Conservation (phyloP, 129 eudicot genomes). For the Helianthus annuus region HanXRQr2.0-SUNRISE NC_035435.2:99971248-99971747, state of each 20-base stretch:
- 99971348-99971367: conserved; percentile 26
- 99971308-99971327: neutral
- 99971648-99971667: too few relatives aligned
- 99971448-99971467: neutral
- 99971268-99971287: conserved; percentile 32
- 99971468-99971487: neutral
- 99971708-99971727: too few relatives aligned
- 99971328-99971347: conserved; percentile 18
- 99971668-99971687: too few relatives aligned
- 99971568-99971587: conserved; percentile 11
- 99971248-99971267: conserved; percentile 23
- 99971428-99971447: conserved; percentile 14
- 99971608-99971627: neutral
- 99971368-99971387: conserved; percentile 15
- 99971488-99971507: conserved; percentile 1
- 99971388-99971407: conserved; percentile 1
- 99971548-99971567: neutral
- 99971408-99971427: conserved; percentile 8
- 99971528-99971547: neutral
- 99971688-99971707: too few relatives aligned
- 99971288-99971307: conserved; percentile 9
- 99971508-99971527: neutral
- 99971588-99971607: neutral
- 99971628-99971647: neutral
- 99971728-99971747: too few relatives aligned